A percentile compares a stretch with the other conserved stretches of the same genome.
Conservation (phyloP, 371 early-diverging fungal genomes). For the Mucor ambiguus region DNA sequence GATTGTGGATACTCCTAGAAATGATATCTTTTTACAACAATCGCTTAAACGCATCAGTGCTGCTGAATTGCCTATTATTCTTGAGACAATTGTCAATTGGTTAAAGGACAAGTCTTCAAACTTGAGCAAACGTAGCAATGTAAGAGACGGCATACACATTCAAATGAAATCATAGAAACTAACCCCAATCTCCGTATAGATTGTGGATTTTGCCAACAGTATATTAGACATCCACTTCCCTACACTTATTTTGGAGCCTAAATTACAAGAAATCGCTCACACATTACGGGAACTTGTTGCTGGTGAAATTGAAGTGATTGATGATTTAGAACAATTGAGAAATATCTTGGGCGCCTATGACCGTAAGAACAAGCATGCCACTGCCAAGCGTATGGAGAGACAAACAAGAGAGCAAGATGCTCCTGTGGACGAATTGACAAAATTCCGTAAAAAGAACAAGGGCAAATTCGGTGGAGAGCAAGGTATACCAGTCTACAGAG, state of each 20-base stretch:
- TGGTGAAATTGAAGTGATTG: constrained; percentile 41
- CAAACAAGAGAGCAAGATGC: constrained; percentile 23
- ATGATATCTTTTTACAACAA: constrained; percentile 66
- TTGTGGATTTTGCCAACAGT: constrained; percentile 55
- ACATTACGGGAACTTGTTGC: constrained; percentile 43
- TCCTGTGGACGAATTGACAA: constrained; percentile 36
- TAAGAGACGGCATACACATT: not conserved
- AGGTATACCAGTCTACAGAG: constrained; percentile 63
- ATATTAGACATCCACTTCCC: constrained; percentile 65
- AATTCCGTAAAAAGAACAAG: constrained; percentile 48
- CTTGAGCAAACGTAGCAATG: constrained; percentile 19
- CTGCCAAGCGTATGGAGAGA: constrained; percentile 16
- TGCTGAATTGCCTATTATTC: constrained; percentile 48
- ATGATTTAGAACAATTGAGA: constrained; percentile 51
- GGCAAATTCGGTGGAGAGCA: constrained; percentile 57
- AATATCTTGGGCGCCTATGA: constrained; percentile 57
- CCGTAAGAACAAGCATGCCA: constrained; percentile 43
- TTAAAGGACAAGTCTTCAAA: constrained; percentile 29
- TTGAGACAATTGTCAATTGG: constrained; percentile 50
- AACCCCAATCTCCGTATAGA: constrained; percentile 22
- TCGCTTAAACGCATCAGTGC: constrained; percentile 50
- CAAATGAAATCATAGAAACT: not conserved
- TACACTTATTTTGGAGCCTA: constrained; percentile 56
- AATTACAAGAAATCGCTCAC: constrained; percentile 49
- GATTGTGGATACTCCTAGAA: constrained; percentile 56